A percentile compares a stretch with the other conserved stretches of the same genome.
Conservation (phyloP, 2,329 filamentous ascomycete species). For the Stagonosporopsis cucurbitacearum region DNA sequence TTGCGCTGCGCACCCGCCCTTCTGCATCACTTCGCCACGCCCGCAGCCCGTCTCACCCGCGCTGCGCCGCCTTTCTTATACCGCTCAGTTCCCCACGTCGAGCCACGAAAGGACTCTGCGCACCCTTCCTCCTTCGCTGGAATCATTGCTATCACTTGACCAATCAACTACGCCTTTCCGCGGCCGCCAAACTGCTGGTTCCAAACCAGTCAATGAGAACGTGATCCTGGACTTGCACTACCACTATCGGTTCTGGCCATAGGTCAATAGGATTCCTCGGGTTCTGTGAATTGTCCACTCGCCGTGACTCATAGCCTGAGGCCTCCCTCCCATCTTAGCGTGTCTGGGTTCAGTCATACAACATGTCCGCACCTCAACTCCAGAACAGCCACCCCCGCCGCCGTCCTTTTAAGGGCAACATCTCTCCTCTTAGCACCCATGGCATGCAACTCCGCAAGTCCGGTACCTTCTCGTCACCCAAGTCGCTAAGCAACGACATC, state of each 20-base stretch:
- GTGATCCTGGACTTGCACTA: conserved; percentile 34
- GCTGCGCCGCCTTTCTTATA: conserved; percentile 46
- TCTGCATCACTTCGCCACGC: conserved; percentile 33
- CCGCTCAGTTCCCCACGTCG: conserved; percentile 29
- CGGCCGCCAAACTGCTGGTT: conserved; percentile 17
- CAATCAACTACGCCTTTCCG: conserved; percentile 16
- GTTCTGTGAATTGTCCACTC: conserved; percentile 32
- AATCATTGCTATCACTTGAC: conserved; percentile 18
- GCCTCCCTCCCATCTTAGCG: conserved; percentile 35
- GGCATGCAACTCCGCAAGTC: conserved; percentile 57
- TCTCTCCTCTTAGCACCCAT: conserved; percentile 46
- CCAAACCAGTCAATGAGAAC: conserved; percentile 32
- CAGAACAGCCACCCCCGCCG: conserved; percentile 55
- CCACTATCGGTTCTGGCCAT: conserved; percentile 30
- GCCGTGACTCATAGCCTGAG: conserved; percentile 47
- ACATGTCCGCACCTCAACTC: conserved; percentile 49
- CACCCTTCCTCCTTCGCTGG: conserved; percentile 39
- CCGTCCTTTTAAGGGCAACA: conserved; percentile 50
- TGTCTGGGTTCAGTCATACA: conserved; percentile 44
- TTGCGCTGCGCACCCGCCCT: conserved; percentile 30
- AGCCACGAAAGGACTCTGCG: conserved; percentile 29
- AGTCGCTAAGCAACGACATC: conserved; percentile 46
- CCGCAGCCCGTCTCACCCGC: conserved; percentile 38
- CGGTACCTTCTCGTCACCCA: conserved; percentile 57
- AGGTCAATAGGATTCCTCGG: conserved; percentile 32